These are phyloP conservation scores for Flaveria linearis DNA, from an alignment of 129 eudicot genomes.

Conservation along the genomic window DNA sequence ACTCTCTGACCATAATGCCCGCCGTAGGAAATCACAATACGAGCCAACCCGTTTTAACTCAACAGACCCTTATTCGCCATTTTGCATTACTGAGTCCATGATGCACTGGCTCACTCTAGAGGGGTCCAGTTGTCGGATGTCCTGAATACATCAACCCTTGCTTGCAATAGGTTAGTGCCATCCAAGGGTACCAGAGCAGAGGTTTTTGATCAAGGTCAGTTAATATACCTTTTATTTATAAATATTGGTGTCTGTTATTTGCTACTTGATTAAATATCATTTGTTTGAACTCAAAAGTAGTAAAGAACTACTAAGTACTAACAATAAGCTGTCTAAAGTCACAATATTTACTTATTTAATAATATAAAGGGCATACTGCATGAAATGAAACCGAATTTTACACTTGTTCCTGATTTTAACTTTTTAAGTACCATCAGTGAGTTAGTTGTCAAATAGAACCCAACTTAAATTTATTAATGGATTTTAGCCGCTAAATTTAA, in stretches of 20 bases:
- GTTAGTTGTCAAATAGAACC: neutral
- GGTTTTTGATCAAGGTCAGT: slow-evolving; percentile 54
- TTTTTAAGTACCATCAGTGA: neutral
- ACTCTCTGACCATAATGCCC: slow-evolving; percentile 86
- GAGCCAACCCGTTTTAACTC: slow-evolving; percentile 56
- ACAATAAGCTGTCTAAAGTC: neutral
- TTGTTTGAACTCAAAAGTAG: slow-evolving; percentile 6
- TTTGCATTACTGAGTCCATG: slow-evolving; percentile 43
- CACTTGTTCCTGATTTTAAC: neutral
- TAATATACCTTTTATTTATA: neutral
- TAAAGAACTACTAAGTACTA: neutral
- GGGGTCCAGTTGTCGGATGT: slow-evolving; percentile 39
- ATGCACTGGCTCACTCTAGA: slow-evolving; percentile 39
- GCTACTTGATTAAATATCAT: neutral
- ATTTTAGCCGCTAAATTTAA: neutral
- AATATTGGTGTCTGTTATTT: neutral
- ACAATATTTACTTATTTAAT: neutral
- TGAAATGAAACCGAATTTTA: neutral
- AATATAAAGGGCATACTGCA: neutral
- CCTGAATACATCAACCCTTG: slow-evolving; percentile 30
- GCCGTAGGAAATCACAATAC: slow-evolving; percentile 78
- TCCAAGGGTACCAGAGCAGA: slow-evolving; percentile 45
- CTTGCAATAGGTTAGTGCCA: slow-evolving; percentile 37
- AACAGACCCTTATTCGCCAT: slow-evolving; percentile 51
- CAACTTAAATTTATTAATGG: neutral